Evolutionary conservation across 176 grass and related monocot species (phyloP).

Genomic region (Poa annua): DNA sequence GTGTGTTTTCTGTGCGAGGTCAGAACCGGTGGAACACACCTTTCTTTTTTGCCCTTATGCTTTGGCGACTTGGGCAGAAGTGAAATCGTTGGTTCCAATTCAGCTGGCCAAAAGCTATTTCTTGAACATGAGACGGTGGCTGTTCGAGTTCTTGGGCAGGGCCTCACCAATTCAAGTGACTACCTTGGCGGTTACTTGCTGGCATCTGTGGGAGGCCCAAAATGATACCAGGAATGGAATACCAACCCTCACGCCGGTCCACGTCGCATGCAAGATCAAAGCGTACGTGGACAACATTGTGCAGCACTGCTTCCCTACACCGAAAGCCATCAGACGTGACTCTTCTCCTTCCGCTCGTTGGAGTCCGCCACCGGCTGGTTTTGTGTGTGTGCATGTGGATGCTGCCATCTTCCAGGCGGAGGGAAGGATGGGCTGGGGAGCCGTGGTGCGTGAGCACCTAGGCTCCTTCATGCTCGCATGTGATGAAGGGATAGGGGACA

Average conservation of each 20-base stretch:
- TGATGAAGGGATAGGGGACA: no score
- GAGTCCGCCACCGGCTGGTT: neutral
- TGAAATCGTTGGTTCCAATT: no score
- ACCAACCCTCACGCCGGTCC: accelerated
- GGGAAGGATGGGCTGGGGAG: neutral
- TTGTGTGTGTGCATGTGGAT: neutral
- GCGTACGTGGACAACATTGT: neutral
- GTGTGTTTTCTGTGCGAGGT: neutral
- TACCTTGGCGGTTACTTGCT: neutral
- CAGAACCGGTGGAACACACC: neutral
- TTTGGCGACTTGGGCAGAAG: no score
- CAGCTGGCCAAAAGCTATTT: no score
- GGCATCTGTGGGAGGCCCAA: neutral
- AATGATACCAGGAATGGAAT: neutral
- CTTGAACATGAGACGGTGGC: no score
- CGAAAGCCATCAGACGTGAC: neutral
- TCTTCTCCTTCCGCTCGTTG: neutral
- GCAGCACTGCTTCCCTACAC: neutral
- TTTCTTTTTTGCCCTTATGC: no score
- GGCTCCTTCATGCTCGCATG: no score
- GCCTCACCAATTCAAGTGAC: neutral
- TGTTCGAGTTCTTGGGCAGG: no score
- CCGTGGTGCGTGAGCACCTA: neutral
- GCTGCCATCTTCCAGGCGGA: neutral
- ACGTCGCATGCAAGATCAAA: neutral